These are phyloP conservation scores for Athelia sp. DNA, from an alignment of 1,284 basidiomycete genomes.

Conservation along the genomic window DNA sequence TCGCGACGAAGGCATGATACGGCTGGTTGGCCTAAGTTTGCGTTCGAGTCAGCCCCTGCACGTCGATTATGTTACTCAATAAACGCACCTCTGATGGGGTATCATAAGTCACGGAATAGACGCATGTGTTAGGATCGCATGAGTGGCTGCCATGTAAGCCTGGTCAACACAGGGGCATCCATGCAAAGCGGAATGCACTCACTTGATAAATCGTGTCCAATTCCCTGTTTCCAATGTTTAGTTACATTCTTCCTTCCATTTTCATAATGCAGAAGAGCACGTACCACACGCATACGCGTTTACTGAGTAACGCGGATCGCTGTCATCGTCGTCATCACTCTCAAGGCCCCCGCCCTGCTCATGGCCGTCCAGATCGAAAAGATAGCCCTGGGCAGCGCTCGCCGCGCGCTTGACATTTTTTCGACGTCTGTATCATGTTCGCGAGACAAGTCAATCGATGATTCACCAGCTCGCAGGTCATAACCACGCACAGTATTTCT, in stretches of 20 bases:
- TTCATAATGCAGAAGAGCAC: neutral
- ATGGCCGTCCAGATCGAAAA: neutral
- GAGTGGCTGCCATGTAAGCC: neutral
- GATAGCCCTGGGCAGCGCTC: neutral
- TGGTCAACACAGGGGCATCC: neutral
- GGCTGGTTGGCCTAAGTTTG: neutral
- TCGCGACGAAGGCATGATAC: neutral
- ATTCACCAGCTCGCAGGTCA: neutral
- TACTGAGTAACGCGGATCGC: neutral
- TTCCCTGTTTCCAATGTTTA: neutral
- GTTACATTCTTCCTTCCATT: neutral
- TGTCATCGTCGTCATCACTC: neutral
- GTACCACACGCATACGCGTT: neutral
- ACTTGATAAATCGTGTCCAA: slow-evolving; percentile 1
- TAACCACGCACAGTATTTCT: neutral
- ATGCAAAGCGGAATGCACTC: neutral
- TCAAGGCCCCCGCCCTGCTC: neutral
- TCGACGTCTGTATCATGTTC: neutral
- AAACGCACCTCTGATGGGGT: neutral
- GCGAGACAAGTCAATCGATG: neutral
- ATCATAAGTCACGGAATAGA: neutral
- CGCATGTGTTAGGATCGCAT: neutral
- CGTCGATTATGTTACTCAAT: neutral
- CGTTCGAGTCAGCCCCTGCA: neutral
- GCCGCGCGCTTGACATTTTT: neutral